phyloP scores from a whole-genome alignment of 306 rosid species.

The Carpinus viminea region DNA sequence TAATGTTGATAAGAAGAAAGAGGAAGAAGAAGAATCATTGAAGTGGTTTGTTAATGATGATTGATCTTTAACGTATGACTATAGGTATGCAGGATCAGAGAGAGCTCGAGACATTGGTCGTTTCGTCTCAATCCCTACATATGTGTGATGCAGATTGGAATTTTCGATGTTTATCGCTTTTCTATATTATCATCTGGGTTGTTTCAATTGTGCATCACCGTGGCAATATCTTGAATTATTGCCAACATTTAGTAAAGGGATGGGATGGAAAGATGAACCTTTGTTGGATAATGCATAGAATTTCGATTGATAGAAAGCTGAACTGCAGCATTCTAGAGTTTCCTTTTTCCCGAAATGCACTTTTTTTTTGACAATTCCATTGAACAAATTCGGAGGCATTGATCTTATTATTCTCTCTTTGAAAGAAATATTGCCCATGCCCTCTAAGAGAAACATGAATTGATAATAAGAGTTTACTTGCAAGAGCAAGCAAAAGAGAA shows the following conservation, averaged over 20 bases:
- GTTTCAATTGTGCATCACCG: neutral
- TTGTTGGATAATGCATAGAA: neutral
- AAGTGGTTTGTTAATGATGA: neutral
- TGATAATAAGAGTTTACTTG: too few species aligned
- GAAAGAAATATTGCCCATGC: too few species aligned
- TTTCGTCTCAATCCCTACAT: constrained; percentile 40
- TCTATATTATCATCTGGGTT: constrained; percentile 19
- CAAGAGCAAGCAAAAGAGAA: too few species aligned
- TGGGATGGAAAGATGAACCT: neutral
- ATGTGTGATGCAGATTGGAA: constrained; percentile 29
- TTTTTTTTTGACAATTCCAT: neutral
- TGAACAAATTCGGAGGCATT: too few species aligned
- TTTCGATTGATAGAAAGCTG: too few species aligned
- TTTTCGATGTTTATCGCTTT: constrained; percentile 29
- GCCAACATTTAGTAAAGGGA: neutral
- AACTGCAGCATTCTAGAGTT: neutral
- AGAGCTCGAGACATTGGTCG: constrained; percentile 10
- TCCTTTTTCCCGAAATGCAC: neutral
- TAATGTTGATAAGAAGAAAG: neutral
- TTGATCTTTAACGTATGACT: neutral
- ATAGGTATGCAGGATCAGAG: neutral
- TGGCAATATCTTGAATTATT: neutral
- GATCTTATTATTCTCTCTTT: too few species aligned
- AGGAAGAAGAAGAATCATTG: neutral
- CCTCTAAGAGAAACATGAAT: too few species aligned